A percentile compares a stretch with the other conserved stretches of the same genome.
These are phyloP conservation scores for Mycena citricolor DNA, from an alignment of 1,284 basidiomycete genomes.

Conservation along the genomic window DNA sequence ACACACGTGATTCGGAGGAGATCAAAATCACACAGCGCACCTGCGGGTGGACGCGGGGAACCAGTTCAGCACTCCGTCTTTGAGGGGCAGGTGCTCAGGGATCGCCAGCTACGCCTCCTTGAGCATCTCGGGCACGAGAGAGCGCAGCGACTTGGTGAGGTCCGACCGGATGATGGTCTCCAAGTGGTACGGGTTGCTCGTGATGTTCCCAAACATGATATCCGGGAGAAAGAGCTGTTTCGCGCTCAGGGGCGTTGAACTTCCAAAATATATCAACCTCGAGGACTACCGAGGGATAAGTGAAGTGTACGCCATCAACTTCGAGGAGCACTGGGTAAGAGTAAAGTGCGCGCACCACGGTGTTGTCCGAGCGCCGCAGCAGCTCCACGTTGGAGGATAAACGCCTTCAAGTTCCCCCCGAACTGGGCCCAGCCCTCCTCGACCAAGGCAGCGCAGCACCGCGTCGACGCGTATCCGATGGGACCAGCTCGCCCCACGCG, in stretches of 20 bases:
- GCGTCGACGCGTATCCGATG: constrained; percentile 17
- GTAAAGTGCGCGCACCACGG: too few species aligned
- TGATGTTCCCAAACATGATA: constrained; percentile 24
- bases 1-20: not conserved
- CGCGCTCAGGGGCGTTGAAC: constrained; percentile 32
- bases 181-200: constrained; percentile 36
- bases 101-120: constrained; percentile 37
- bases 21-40: constrained; percentile 16
- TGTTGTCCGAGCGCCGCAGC: constrained; percentile 34
- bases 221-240: too few species aligned
- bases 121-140: constrained; percentile 37
- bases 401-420: constrained; percentile 16
- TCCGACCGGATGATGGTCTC: constrained; percentile 37
- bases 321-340: too few species aligned
- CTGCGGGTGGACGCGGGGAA: constrained; percentile 23
- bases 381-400: constrained; percentile 30
- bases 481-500: constrained; percentile 17
- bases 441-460: constrained; percentile 17
- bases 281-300: not conserved
- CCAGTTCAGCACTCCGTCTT: constrained; percentile 20
- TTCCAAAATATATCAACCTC: constrained; percentile 11
- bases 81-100: constrained; percentile 30
- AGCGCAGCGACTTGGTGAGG: constrained; percentile 36
- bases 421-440: constrained; percentile 18
- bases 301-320: constrained; percentile 13